Conservation (phyloP, 2,329 filamentous ascomycete species). For the Elsinoe arachidis region DNA sequence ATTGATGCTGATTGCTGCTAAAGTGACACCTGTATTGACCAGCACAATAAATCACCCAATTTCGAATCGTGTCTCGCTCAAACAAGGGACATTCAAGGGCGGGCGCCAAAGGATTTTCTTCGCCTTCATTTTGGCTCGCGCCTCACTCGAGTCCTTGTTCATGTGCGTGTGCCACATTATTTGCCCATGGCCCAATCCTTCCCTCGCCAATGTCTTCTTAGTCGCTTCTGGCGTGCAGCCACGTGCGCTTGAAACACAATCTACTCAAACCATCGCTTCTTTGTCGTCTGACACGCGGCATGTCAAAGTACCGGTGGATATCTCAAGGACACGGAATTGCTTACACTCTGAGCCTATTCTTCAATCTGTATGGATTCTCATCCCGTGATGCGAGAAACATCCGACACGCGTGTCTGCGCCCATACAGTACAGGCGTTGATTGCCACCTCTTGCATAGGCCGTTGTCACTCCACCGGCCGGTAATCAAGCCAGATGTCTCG, state of each 20-base stretch:
- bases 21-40: too few species aligned
- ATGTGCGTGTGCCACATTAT: conserved; percentile 2
- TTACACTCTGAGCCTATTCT: background rate
- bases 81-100: conserved; percentile 1
- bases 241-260: conserved; percentile 5
- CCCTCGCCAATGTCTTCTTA: background rate
- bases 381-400: background rate
- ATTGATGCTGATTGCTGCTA: background rate
- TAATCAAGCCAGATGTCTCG: conserved; percentile 6
- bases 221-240: conserved; percentile 8
- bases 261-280: background rate
- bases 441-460: conserved; percentile 3
- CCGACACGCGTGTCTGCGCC: background rate
- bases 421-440: background rate
- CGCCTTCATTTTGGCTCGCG: background rate
- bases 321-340: background rate
- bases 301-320: background rate
- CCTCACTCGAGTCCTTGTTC: conserved; percentile 2
- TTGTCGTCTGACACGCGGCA: background rate
- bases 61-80: conserved; percentile 1
- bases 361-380: background rate
- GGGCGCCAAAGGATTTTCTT: background rate
- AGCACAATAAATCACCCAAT: background rate
- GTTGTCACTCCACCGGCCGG: background rate
- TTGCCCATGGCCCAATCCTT: background rate